Percentiles rank a stretch among this genome's conserved stretches.
These are phyloP conservation scores for Linanthus parryae DNA, from an alignment of 148 eudicot species.

Conservation along the genomic window DNA sequence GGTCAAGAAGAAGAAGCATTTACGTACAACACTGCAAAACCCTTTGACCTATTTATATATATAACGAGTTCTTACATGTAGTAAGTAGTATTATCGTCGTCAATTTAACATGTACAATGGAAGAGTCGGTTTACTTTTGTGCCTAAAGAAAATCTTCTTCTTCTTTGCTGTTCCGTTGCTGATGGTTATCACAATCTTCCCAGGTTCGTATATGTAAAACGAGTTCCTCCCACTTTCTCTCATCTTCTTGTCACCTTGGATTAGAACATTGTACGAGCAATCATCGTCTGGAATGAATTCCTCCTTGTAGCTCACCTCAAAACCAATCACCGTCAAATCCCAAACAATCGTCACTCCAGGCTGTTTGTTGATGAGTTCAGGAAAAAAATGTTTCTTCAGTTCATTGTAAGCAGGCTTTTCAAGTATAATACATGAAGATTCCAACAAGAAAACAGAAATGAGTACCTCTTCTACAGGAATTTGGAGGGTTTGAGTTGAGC, in stretches of 20 bases:
- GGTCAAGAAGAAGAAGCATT: no score
- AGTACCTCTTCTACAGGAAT: constrained; percentile 42
- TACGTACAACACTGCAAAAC: no score
- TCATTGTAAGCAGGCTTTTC: no score
- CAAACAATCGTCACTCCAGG: constrained; percentile 44
- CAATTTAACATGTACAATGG: constrained; percentile 34
- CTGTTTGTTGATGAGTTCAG: constrained; percentile 18
- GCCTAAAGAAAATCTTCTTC: constrained; percentile 62
- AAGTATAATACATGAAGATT: no score
- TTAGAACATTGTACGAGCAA: constrained; percentile 68
- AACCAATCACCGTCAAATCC: constrained; percentile 56
- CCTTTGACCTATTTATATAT: no score
- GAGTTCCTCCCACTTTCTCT: constrained; percentile 42
- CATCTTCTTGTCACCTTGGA: constrained; percentile 52
- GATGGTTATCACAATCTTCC: constrained; percentile 56
- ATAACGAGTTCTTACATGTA: no score
- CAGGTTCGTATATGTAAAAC: constrained; percentile 71
- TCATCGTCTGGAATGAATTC: constrained; percentile 82
- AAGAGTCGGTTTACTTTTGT: constrained; percentile 43
- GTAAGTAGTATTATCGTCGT: no score
- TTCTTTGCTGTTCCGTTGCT: constrained; percentile 38
- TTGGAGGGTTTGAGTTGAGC: constrained; percentile 24
- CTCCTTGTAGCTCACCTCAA: constrained; percentile 59
- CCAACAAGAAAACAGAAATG: no score
- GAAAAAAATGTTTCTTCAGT: no score